phyloP scores from a whole-genome alignment of 2,329 filamentous ascomycete species.

The Juglanconis sp. region DNA sequence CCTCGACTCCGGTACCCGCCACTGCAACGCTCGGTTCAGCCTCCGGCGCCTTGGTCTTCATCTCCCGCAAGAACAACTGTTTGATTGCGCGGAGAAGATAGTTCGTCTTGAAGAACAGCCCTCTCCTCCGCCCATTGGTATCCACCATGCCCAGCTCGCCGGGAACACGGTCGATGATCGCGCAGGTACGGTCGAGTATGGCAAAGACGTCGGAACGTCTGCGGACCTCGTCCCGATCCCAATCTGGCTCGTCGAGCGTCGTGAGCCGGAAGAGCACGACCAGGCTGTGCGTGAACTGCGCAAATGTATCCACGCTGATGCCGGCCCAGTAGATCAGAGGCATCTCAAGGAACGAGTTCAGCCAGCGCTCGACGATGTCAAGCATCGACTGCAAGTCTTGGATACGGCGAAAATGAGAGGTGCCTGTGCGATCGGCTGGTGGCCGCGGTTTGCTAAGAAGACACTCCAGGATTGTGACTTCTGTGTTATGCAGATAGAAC shows the following conservation, averaged over 20 bases:
- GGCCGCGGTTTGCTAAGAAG: conserved; percentile 8
- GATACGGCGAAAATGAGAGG: conserved; percentile 18
- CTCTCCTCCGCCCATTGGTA: conserved; percentile 18
- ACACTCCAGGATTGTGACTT: conserved; percentile 22
- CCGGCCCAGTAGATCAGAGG: conserved; percentile 20
- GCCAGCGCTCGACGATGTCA: conserved; percentile 20
- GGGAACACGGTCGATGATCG: conserved; percentile 16
- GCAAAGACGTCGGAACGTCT: conserved; percentile 22
- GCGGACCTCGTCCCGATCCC: conserved; percentile 23
- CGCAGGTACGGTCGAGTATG: conserved; percentile 20
- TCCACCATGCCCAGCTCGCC: conserved; percentile 18
- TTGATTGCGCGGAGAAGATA: conserved; percentile 21
- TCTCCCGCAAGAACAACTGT: conserved; percentile 21
- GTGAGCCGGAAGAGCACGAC: conserved; percentile 25
- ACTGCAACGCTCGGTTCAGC: background rate
- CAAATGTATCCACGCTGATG: conserved; percentile 21
- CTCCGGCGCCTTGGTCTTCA: background rate
- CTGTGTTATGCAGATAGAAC: conserved; percentile 22
- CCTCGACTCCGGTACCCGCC: background rate
- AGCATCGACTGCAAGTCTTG: conserved; percentile 23
- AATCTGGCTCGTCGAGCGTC: conserved; percentile 22
- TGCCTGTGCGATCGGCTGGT: conserved; percentile 1
- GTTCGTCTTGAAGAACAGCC: conserved; percentile 24
- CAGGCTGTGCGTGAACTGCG: conserved; percentile 24
- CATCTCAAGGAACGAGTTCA: conserved; percentile 16